These are phyloP conservation scores for Rubia yunnanensis DNA, from an alignment of 257 asterid species.

Conservation along the genomic window DNA sequence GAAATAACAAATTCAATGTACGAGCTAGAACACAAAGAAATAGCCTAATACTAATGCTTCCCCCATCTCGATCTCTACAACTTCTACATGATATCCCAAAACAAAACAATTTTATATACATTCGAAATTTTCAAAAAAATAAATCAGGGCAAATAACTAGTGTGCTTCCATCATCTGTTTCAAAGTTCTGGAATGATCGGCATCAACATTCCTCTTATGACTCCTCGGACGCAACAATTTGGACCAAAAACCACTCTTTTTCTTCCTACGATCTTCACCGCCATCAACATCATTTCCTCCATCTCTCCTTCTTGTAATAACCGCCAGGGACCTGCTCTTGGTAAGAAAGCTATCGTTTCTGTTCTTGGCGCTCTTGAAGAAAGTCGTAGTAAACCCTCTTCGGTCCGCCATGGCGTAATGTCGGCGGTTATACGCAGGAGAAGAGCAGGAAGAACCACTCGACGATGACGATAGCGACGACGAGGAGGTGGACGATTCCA, in stretches of 20 bases:
- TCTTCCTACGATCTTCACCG: constrained; percentile 16
- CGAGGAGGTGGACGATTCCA: constrained; percentile 28
- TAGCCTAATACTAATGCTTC: background rate
- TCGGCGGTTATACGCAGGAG: constrained; percentile 30
- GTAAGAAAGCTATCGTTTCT: constrained; percentile 16
- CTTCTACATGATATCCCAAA: background rate
- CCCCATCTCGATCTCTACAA: background rate
- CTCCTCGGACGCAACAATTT: constrained; percentile 32
- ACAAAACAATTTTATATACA: no score
- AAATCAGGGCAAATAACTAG: background rate
- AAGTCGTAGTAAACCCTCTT: constrained; percentile 15
- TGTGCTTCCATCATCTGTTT: constrained; percentile 27
- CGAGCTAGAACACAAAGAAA: background rate
- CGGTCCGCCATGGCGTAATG: constrained; percentile 8
- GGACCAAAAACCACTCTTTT: constrained; percentile 59
- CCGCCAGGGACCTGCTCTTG: constrained; percentile 59
- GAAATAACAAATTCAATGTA: background rate
- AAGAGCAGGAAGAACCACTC: constrained; percentile 36
- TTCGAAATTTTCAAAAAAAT: no score
- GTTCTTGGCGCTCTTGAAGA: constrained; percentile 14
- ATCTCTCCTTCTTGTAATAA: constrained; percentile 21
- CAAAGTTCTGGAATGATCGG: constrained; percentile 30
- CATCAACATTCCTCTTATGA: constrained; percentile 4
- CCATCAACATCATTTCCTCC: background rate
- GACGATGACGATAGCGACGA: constrained; percentile 40